Percentiles rank a stretch among this genome's conserved stretches.
Conservation (phyloP, 768 basidiomycete genomes). For the Filobasidium wieringae region DNA sequence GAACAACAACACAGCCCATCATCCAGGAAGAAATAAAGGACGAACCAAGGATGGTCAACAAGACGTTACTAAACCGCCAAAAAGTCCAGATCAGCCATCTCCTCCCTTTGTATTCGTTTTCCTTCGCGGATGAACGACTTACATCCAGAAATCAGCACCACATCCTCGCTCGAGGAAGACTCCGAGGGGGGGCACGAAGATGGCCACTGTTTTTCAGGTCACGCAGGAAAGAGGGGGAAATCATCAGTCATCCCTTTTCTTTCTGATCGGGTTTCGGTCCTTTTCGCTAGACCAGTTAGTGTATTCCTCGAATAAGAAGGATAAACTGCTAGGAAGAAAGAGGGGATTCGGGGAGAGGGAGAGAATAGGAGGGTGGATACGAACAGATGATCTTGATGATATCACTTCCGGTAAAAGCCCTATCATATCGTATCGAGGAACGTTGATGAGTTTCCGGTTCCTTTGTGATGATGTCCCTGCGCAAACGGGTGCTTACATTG, state of each 20-base stretch:
- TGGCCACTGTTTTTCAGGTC: neutral
- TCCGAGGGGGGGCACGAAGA: constrained; percentile 54
- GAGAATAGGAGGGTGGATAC: neutral
- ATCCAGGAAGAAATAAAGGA: constrained; percentile 45
- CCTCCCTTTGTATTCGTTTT: neutral
- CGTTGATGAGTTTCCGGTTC: too few relatives aligned
- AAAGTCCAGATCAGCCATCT: neutral
- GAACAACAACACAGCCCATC: constrained; percentile 11
- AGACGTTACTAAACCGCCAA: constrained; percentile 50
- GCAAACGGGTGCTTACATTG: too few relatives aligned
- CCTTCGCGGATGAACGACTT: neutral
- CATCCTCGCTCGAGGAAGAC: constrained; percentile 81
- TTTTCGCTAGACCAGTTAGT: too few relatives aligned
- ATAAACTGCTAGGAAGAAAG: too few relatives aligned
- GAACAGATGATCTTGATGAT: neutral
- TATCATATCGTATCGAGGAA: too few relatives aligned
- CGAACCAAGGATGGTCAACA: constrained; percentile 56
- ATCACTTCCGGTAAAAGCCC: neutral
- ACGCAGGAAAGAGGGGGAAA: neutral
- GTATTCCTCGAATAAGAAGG: too few relatives aligned
- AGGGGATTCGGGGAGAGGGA: neutral
- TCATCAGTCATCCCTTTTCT: too few relatives aligned
- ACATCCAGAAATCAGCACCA: constrained; percentile 54
- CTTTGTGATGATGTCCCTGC: too few relatives aligned
- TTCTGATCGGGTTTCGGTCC: too few relatives aligned